Evolutionary conservation across 202 grass and related monocot species (phyloP), one percentile per base, ranked within the genome.

Genomic region (Carex arenaria): DNA sequence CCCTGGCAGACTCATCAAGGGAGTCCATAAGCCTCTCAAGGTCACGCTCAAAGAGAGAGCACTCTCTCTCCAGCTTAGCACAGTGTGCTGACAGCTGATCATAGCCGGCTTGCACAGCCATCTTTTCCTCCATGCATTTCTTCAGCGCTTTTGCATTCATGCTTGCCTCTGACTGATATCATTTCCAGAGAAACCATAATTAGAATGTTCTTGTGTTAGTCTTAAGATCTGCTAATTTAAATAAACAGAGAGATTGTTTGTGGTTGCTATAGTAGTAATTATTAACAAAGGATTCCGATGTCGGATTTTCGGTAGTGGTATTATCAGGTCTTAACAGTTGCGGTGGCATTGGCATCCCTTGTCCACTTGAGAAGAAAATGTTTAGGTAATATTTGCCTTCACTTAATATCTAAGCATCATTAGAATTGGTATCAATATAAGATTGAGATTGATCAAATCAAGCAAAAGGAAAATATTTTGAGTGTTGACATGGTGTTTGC

Each of bases 101-200:
- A 77, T 80, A 94, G 2, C 31, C 67, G 10, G 85, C 47, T 62
- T 78, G 71, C 64, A 90, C 14, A 34, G 86, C 14, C 80, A 90
- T 89, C 93, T 95, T 95, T 53, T 95, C 95, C 89, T 95, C 89
- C 72, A 98, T 70, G 56, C 90, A 95, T 84, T 91, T 90, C 72
- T 82, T 92, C 66, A 98, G 70, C 8, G 90, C 92, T 18, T 74
- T 68, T 15, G 95, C 93, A 84, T 95, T 98, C 93, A 93, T 90
- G 66, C 68, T 63, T 36, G 95, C 84, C 83, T 93, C 95, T 5
- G 86, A 83, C 93, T 95, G 40, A 3, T 64, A 38, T 28, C 10
- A 84, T 30, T 14, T 45, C 34, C 5, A 31, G 12, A 47, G 53
- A 60, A 73, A 42, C 0, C 65, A 70, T 4, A 67, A 79, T 8